Percentiles rank a stretch among this genome's conserved stretches.
These are phyloP conservation scores for Candida adriatica DNA, from an alignment of 805 yeast genomes.

Conservation along the genomic window DNA sequence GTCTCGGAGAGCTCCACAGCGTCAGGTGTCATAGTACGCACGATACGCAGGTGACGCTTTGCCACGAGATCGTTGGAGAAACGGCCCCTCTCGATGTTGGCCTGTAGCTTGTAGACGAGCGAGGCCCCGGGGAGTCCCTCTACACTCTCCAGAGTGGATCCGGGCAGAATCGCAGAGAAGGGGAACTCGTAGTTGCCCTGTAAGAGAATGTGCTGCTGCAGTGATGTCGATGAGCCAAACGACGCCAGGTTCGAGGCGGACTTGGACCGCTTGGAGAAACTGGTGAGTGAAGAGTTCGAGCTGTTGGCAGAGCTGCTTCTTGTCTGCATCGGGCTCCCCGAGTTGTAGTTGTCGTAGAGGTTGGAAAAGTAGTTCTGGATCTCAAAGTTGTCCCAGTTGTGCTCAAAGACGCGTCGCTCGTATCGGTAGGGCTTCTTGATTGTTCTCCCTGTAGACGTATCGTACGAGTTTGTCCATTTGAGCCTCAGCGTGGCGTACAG, in stretches of 20 bases:
- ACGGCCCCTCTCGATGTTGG: slow-evolving; percentile 77
- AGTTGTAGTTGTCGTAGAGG: slow-evolving; percentile 18
- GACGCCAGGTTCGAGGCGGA: slow-evolving; percentile 29
- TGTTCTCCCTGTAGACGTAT: slow-evolving; percentile 37
- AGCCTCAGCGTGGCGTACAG: slow-evolving; percentile 62
- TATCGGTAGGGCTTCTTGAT: slow-evolving; percentile 41
- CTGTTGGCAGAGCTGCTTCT: slow-evolving; percentile 16
- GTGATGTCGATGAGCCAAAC: slow-evolving; percentile 23
- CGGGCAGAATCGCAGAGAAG: slow-evolving; percentile 78
- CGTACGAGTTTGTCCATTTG: slow-evolving; percentile 52
- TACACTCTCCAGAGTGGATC: slow-evolving; percentile 77
- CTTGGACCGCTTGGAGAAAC: slow-evolving; percentile 25
- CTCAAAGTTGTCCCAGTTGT: slow-evolving; percentile 68
- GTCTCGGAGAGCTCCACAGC: slow-evolving; percentile 85
- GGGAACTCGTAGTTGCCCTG: slow-evolving; percentile 90
- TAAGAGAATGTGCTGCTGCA: slow-evolving; percentile 34
- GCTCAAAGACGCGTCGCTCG: slow-evolving; percentile 64
- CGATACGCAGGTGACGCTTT: slow-evolving; percentile 68
- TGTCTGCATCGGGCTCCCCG: slow-evolving; percentile 8
- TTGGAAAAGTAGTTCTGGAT: slow-evolving; percentile 35
- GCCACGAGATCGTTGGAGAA: slow-evolving; percentile 59
- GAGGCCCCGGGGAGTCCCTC: slow-evolving; percentile 85
- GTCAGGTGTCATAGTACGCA: slow-evolving; percentile 84
- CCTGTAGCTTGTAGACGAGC: slow-evolving; percentile 64
- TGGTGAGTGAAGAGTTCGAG: slow-evolving; percentile 21